These are phyloP conservation scores for Magnolia kwangsiensis DNA, from an alignment of 164 flowering plant genomes.

Conservation along the genomic window DNA sequence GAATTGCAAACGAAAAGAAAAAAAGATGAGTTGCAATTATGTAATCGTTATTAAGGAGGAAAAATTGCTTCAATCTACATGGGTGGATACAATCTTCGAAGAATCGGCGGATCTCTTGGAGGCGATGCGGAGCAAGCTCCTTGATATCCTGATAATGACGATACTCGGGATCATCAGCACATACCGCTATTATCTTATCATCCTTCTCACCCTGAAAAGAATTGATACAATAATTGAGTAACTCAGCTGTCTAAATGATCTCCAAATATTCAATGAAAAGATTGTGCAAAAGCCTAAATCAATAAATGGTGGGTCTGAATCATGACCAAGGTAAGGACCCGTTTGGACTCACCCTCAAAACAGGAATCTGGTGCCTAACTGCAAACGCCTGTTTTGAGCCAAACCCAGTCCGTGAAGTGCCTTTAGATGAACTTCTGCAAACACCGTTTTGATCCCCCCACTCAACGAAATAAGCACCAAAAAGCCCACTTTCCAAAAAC, in stretches of 20 bases:
- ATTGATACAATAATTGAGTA: background rate
- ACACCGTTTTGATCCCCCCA: too few relatives aligned
- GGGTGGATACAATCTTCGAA: constrained; percentile 88
- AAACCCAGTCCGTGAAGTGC: too few relatives aligned
- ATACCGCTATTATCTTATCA: constrained; percentile 85
- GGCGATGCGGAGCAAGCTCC: constrained; percentile 85
- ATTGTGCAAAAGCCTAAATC: background rate
- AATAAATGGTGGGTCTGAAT: background rate
- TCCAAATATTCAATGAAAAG: background rate
- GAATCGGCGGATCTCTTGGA: constrained; percentile 87
- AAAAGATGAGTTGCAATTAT: background rate
- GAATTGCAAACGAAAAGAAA: background rate
- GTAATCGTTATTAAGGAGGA: background rate
- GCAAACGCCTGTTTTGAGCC: too few relatives aligned
- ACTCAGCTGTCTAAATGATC: background rate
- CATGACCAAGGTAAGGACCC: too few relatives aligned
- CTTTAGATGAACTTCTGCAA: too few relatives aligned
- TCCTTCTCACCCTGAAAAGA: constrained; percentile 75
- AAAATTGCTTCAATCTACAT: background rate
- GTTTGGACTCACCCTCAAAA: too few relatives aligned
- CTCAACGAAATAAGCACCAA: too few relatives aligned
- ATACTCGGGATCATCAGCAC: constrained; percentile 92
- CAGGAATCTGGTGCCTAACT: too few relatives aligned
- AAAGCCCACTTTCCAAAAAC: too few relatives aligned
- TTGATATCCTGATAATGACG: constrained; percentile 78